These are phyloP conservation scores for Colletotrichum sidae DNA, from an alignment of 2,329 filamentous ascomycete species.

Conservation along the genomic window DNA sequence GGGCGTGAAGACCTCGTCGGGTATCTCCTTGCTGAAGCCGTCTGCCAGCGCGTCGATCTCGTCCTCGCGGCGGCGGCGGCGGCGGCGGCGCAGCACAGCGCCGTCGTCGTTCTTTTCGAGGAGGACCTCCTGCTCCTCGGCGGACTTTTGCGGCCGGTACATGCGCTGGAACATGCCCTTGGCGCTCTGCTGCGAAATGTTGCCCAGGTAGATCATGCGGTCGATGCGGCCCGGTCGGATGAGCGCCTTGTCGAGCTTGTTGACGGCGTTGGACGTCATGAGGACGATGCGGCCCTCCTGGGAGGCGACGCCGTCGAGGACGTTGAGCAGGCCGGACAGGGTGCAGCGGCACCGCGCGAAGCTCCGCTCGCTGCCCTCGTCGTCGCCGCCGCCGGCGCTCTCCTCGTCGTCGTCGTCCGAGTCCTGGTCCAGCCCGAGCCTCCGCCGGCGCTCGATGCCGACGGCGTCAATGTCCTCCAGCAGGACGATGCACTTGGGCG, in stretches of 20 bases:
- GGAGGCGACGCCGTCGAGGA: conserved; percentile 75
- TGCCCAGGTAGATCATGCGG: conserved; percentile 73
- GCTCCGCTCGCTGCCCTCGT: conserved; percentile 1
- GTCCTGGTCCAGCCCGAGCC: conserved; percentile 31
- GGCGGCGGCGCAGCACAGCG: no score
- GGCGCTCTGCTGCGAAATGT: conserved; percentile 55
- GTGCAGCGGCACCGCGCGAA: conserved; percentile 44
- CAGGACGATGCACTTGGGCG: conserved; percentile 41
- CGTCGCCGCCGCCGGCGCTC: conserved; percentile 34
- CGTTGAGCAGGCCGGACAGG: conserved; percentile 74
- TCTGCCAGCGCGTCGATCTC: conserved; percentile 7
- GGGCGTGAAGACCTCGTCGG: conserved; percentile 25
- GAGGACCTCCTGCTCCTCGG: not conserved
- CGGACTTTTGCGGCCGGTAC: conserved; percentile 8
- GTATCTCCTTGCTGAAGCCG: conserved; percentile 18
- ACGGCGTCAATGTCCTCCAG: conserved; percentile 44
- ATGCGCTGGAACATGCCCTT: conserved; percentile 35
- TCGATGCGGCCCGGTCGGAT: conserved; percentile 77
- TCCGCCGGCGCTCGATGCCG: conserved; percentile 38
- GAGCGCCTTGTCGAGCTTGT: conserved; percentile 71
- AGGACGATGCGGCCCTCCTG: conserved; percentile 76
- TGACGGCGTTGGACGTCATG: conserved; percentile 77
- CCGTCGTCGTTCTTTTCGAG: not conserved
- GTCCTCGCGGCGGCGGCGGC: no score
- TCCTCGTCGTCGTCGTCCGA: conserved; percentile 47